A percentile compares a stretch with the other conserved stretches of the same genome.
phyloP scores from a whole-genome alignment of 2,329 filamentous ascomycete genomes.

The Alternaria burnsii region DNA sequence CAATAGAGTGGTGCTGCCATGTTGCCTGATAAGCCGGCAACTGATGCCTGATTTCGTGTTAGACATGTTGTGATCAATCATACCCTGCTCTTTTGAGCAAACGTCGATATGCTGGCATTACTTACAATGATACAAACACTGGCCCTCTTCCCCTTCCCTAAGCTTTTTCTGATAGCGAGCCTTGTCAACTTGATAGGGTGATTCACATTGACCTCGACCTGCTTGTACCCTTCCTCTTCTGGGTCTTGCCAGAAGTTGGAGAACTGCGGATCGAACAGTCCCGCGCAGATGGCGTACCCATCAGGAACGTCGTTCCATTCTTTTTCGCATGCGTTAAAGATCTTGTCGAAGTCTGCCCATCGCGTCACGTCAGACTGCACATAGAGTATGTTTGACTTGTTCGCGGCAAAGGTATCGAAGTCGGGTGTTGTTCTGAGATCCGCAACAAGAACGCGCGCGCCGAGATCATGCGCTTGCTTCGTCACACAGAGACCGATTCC shows the following conservation, averaged over 20 bases:
- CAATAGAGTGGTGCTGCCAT: conserved; percentile 41
- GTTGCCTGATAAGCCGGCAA: conserved; percentile 35
- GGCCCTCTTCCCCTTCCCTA: conserved; percentile 36
- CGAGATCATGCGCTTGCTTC: conserved; percentile 37
- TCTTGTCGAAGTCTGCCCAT: conserved; percentile 38
- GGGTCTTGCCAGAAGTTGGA: conserved; percentile 45
- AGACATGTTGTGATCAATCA: background rate
- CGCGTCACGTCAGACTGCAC: conserved; percentile 39
- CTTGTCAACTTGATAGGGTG: conserved; percentile 45
- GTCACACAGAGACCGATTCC: conserved; percentile 46
- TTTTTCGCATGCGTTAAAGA: conserved; percentile 37
- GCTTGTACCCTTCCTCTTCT: conserved; percentile 38
- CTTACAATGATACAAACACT: conserved; percentile 45
- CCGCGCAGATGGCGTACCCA: conserved; percentile 44
- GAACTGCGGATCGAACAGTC: conserved; percentile 41
- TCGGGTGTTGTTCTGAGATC: conserved; percentile 36
- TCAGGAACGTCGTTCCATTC: conserved; percentile 45
- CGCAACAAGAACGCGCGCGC: conserved; percentile 34
- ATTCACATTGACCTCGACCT: conserved; percentile 42
- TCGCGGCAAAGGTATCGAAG: conserved; percentile 27
- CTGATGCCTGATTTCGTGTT: conserved; percentile 28
- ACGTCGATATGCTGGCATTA: conserved; percentile 1
- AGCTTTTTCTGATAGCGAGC: conserved; percentile 39
- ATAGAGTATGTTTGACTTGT: conserved; percentile 37
- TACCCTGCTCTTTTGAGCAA: background rate